Evolutionary conservation across 306 rosid species (phyloP).

Genomic region (Mucuna pruriens): DNA sequence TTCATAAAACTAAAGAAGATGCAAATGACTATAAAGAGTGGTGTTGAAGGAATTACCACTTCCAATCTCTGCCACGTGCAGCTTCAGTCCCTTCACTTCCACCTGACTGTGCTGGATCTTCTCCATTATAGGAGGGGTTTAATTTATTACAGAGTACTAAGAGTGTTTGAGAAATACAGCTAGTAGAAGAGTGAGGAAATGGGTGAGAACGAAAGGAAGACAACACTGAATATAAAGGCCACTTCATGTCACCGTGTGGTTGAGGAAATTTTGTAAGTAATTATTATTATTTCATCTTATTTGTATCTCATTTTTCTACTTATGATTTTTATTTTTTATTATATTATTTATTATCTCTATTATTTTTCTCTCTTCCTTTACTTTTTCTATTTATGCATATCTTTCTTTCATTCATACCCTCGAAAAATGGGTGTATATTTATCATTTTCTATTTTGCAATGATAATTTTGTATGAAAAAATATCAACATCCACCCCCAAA

Average conservation of each 20-base stretch:
- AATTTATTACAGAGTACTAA: background rate
- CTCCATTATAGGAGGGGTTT: constrained; percentile 49
- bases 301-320: too few species aligned
- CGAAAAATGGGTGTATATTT: too few species aligned
- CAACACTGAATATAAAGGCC: background rate
- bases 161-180: background rate
- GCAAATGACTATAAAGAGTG: background rate
- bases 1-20: background rate
- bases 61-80: constrained; percentile 76
- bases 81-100: constrained; percentile 67
- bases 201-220: background rate
- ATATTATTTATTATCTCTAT: too few species aligned
- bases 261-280: too few species aligned
- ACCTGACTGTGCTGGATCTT: constrained; percentile 60
- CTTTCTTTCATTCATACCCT: too few species aligned
- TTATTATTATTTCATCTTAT: too few species aligned
- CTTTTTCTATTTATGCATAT: too few species aligned
- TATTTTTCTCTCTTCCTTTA: too few species aligned
- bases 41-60: constrained; percentile 13
- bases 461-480: too few species aligned
- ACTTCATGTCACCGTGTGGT: background rate
- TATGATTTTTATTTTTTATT: too few species aligned
- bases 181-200: background rate
- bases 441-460: too few species aligned
- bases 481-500: too few species aligned